Percentiles rank a stretch among this genome's conserved stretches.
These are phyloP conservation scores for Geotrichum australiense DNA, from an alignment of 1,139 yeast species.

Conservation along the genomic window DNA sequence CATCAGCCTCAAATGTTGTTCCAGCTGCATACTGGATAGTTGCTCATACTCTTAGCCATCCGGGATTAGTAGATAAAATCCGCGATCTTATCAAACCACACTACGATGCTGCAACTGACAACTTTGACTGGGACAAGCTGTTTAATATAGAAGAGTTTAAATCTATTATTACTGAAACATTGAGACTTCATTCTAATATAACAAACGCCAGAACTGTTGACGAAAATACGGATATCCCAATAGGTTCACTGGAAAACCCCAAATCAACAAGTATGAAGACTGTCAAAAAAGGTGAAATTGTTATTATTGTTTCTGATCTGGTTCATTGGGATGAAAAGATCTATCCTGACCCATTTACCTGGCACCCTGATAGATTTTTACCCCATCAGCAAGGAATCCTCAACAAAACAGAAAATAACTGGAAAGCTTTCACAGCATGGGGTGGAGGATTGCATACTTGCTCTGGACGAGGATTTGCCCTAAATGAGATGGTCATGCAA, in stretches of 20 bases:
- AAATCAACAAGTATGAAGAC: no score
- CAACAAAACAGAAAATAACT: slow-evolving; percentile 1
- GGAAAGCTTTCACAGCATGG: slow-evolving; percentile 15
- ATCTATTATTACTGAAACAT: slow-evolving; percentile 19
- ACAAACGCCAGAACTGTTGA: slow-evolving; percentile 13
- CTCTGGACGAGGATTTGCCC: slow-evolving; percentile 14
- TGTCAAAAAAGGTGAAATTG: slow-evolving; percentile 13
- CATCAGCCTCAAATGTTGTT: slow-evolving; percentile 17
- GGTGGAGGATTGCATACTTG: slow-evolving; percentile 17
- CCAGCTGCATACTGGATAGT: slow-evolving; percentile 21
- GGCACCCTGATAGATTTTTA: slow-evolving; percentile 14
- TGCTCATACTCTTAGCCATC: slow-evolving; percentile 14
- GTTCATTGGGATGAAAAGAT: slow-evolving; percentile 14
- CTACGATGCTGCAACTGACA: slow-evolving; percentile 15
- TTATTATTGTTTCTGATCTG: slow-evolving; percentile 9
- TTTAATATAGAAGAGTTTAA: slow-evolving; percentile 13
- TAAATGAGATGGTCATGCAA: slow-evolving; percentile 14
- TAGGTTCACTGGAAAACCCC: slow-evolving; percentile 8
- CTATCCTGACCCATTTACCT: slow-evolving; percentile 14
- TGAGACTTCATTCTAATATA: slow-evolving; percentile 17
- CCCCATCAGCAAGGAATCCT: slow-evolving; percentile 6
- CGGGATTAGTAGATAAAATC: slow-evolving; percentile 13
- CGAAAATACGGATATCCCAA: slow-evolving; percentile 10
- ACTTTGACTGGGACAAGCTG: slow-evolving; percentile 19
- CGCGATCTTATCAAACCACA: slow-evolving; percentile 13